Base-by-base conservation (phyloP, 176 grass and related monocot species). In the Triticum monococcum region DNA sequence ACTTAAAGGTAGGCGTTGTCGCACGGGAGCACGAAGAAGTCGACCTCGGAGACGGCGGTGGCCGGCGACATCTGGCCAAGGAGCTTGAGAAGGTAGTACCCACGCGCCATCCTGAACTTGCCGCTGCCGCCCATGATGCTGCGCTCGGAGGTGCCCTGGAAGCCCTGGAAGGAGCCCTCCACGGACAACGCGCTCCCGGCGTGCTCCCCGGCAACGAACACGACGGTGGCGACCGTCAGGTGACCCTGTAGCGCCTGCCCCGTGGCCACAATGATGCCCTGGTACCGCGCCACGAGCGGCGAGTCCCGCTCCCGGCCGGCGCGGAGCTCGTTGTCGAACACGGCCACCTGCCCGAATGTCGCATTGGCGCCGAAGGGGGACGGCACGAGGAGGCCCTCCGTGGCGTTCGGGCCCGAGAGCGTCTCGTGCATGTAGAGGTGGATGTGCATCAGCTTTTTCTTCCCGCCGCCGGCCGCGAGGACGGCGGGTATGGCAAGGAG, bases 251-350 rank as follows among this genome's bases (percentile, higher is more conserved):
- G 3, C 1, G 1, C 24, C 36, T 9, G 8, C 31, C 67, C 75
- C 18, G 54, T 57, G 77, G 25, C 66, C 24, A 68, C 66, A 3
- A 72, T 46, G 36, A 73, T 30, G 52, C 85, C 52, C 73, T 86
- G 84, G 75, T 25, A 64, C 75, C 80, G 26, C 31, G 62, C 80
- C 20, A 83, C 22, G 12, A 83, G 80, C 22, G 20, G 22, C 80
- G 66, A 83, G 12, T n/a, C 22, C 7, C 33, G 10, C 46, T 56
- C 67, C 8, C 3, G 13, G 22, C 75, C 64, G 31, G 30, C 12
- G 22, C 64, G 84, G 31, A 86, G 75, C 22, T 70, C 33, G 84
- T 78, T 26, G 75, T 86, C 84, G 46, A 71, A 76, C 72, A 70
- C 75, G 14, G 28, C 46, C 64, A 79, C 76, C 75, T 35, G 22